Conservation (phyloP, 306 rosid genomes). For the Herpetospermum pedunculosum region DNA sequence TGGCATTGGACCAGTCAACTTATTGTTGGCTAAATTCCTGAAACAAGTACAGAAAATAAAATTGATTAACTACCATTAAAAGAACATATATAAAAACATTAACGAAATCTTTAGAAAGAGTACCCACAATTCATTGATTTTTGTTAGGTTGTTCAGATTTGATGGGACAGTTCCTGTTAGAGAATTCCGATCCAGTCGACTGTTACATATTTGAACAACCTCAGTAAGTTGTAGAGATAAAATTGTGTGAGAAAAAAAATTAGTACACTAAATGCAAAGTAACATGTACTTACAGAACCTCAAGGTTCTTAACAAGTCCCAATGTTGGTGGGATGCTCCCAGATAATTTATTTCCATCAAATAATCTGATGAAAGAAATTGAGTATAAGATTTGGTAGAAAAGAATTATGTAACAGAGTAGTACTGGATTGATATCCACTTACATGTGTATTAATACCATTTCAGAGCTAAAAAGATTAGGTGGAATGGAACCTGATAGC, state of each 20-base stretch:
- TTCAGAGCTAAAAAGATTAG: constrained; percentile 48
- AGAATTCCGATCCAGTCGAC: constrained; percentile 86
- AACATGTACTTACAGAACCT: constrained; percentile 80
- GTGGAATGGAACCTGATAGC: constrained; percentile 67
- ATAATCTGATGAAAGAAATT: constrained; percentile 35
- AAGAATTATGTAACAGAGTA: background rate
- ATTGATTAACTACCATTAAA: background rate
- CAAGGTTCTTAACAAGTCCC: constrained; percentile 65
- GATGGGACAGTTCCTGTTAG: constrained; percentile 57
- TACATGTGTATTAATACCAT: constrained; percentile 86
- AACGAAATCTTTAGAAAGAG: constrained; percentile 1
- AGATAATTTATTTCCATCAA: constrained; percentile 55
- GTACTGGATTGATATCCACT: constrained; percentile 16
- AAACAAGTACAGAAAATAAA: constrained; percentile 11
- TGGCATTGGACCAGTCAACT: constrained; percentile 54
- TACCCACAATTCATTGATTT: constrained; percentile 69
- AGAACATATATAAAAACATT: background rate
- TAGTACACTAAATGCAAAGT: constrained; percentile 4
- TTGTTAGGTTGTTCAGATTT: constrained; percentile 51
- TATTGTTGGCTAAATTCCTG: constrained; percentile 69
- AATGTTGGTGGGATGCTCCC: constrained; percentile 63
- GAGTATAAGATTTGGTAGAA: background rate
- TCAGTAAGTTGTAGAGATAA: constrained; percentile 1
- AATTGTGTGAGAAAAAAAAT: background rate
- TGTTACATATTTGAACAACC: constrained; percentile 28